Base-by-base conservation (phyloP, 768 basidiomycete species). In the Psilocybe tampanensis region DNA sequence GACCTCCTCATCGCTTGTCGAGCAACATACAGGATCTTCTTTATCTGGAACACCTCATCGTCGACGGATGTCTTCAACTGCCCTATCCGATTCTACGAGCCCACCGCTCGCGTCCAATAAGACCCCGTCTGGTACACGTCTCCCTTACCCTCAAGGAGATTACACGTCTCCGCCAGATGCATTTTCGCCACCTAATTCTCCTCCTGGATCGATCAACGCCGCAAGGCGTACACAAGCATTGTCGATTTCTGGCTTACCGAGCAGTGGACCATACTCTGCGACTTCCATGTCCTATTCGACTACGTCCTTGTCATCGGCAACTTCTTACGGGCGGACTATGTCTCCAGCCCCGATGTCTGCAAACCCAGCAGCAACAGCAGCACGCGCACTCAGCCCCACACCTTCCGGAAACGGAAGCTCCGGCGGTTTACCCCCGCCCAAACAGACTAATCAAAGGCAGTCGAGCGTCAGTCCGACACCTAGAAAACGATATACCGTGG, bases 81-180 rank as follows among this genome's bases (percentile, higher is more conserved):
- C 80, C 0, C 76, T 78, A 18, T 29, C 29, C 5, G 88, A 87
- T 52, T 82, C 85, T 7, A 88, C 85, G 4, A 86, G 85, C 60
- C 88, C 85, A 12, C 86, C 83, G 17, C 80, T 84, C 44, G 76
- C 80, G 0, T 81, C 84, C 1, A 70, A 68, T 0, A 75, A 76
- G n/a, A 70, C 75, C 0, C 66, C 74, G 15, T 76, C 70, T 26
- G 78, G 72, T 17, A 86, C 84, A 32, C 83, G 90, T 33, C 74
- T 92, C 15, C 90, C 92, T 21, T 93, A 94, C 60, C 92, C 92
- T 17, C 86, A 86, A 2, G 92, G 92, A 3, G 92, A 94, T 63
- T 94, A 94, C 57, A 77, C 89, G 5, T 85, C 86, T 9, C 88
- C 88, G 0, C 73, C 84, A 0, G 81, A 85, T 43, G 61, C 74